Conservation (phyloP, 192 early-diverging fungal genomes). For the Backusella australiensis region DNA sequence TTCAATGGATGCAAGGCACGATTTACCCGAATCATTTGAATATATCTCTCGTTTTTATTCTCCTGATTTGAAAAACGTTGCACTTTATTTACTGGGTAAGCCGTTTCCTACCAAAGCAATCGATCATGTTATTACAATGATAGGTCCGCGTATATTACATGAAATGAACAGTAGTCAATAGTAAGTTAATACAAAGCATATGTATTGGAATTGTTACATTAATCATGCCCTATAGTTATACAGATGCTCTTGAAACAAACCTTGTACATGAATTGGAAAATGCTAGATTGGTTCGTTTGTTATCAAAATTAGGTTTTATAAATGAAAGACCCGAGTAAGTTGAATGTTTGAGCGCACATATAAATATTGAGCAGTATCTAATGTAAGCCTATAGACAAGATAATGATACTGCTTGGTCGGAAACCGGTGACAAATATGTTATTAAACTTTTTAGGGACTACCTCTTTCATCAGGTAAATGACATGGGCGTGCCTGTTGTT, state of each 20-base stretch:
- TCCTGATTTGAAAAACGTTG: slow-evolving; percentile 80
- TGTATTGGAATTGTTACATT: background rate
- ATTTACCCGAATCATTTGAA: slow-evolving; percentile 75
- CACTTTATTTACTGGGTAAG: slow-evolving; percentile 76
- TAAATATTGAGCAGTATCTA: background rate
- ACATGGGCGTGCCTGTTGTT: slow-evolving; percentile 74
- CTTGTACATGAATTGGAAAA: slow-evolving; percentile 87
- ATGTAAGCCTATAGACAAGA: slow-evolving; percentile 57
- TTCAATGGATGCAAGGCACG: slow-evolving; percentile 62
- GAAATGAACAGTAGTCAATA: slow-evolving; percentile 73
- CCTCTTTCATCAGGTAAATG: slow-evolving; percentile 95
- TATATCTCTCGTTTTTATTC: slow-evolving; percentile 74
- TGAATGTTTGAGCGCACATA: background rate
- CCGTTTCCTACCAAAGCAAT: slow-evolving; percentile 70
- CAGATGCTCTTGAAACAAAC: slow-evolving; percentile 46
- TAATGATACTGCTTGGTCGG: slow-evolving; percentile 91
- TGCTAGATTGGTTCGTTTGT: slow-evolving; percentile 79
- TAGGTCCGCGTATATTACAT: slow-evolving; percentile 69
- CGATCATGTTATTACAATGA: slow-evolving; percentile 77
- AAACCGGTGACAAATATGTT: slow-evolving; percentile 97
- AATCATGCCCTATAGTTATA: slow-evolving; percentile 15
- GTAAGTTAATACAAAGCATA: slow-evolving; percentile 24
- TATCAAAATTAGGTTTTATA: slow-evolving; percentile 92
- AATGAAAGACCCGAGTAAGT: slow-evolving; percentile 71
- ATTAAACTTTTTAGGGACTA: slow-evolving; percentile 98